Conservation (phyloP, 441 rosid species). For the Arabidopsis hybrid region DNA sequence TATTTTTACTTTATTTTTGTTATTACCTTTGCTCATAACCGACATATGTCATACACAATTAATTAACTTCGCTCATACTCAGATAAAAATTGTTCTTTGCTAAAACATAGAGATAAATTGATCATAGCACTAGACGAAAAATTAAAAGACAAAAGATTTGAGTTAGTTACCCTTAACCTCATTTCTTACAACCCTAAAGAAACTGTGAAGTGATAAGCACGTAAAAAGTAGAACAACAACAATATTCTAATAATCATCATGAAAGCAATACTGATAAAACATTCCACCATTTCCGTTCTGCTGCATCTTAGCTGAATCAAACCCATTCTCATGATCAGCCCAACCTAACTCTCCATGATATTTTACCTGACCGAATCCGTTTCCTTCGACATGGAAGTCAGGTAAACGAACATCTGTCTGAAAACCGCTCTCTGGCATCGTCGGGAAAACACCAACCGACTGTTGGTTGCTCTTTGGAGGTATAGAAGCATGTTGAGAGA, state of each 20-base stretch:
- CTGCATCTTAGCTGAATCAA: conserved; percentile 37
- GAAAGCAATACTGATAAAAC: conserved; percentile 39
- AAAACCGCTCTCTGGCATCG: conserved; percentile 20
- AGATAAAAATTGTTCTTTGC: not conserved
- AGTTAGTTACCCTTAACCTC: conserved; percentile 3
- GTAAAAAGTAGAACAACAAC: conserved; percentile 9
- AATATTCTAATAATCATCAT: conserved; percentile 26
- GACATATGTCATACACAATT: not conserved
- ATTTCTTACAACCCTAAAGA: conserved; percentile 26
- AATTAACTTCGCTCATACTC: conserved; percentile 3
- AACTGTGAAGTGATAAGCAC: conserved; percentile 5
- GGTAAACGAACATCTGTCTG: conserved; percentile 29
- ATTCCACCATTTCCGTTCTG: conserved; percentile 36
- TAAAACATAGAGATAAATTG: conserved; percentile 12
- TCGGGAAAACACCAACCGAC: conserved; percentile 3
- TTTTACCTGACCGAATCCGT: conserved; percentile 33
- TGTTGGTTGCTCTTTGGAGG: conserved; percentile 32
- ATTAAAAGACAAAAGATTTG: conserved; percentile 20
- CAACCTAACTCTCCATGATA: conserved; percentile 43
- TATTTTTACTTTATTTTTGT: not conserved
- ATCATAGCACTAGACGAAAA: conserved; percentile 23
- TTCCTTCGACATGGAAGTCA: conserved; percentile 23
- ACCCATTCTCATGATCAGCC: conserved; percentile 27
- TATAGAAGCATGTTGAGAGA: conserved; percentile 26
- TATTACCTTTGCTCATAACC: not conserved